Evolutionary conservation across 345 rosid genomes (phyloP).

Genomic region (Clausena lansium): DNA sequence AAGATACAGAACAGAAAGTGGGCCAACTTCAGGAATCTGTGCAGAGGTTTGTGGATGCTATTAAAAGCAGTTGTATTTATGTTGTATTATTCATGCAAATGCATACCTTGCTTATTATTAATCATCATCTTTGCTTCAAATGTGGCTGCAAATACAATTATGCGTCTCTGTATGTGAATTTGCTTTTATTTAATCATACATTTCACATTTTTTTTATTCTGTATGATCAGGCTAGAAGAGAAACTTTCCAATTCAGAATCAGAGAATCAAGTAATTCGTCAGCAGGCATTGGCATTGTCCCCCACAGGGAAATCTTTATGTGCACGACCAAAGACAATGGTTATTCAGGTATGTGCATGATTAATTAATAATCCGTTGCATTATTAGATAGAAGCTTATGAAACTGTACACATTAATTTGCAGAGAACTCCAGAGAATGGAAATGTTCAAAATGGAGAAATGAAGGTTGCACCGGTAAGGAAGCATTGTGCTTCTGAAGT

Average conservation of each 20-base stretch:
- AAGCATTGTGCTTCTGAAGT: slow-evolving; percentile 4
- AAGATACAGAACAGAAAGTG: slow-evolving; percentile 65
- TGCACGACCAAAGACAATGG: slow-evolving; percentile 59
- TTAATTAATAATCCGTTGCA: slow-evolving; percentile 4
- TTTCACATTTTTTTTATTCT: slow-evolving; percentile 23
- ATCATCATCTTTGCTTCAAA: neutral
- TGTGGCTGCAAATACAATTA: neutral
- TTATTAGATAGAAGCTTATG: slow-evolving; percentile 14
- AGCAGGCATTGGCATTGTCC: slow-evolving; percentile 90
- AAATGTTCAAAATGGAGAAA: slow-evolving; percentile 64
- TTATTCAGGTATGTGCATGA: slow-evolving; percentile 57
- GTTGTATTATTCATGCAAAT: neutral
- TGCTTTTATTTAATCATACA: neutral
- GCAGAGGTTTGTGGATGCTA: slow-evolving; percentile 72
- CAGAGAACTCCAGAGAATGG: slow-evolving; percentile 96
- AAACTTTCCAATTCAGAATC: slow-evolving; percentile 95
- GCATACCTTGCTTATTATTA: neutral
- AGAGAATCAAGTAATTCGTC: slow-evolving; percentile 97
- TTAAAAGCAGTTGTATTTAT: neutral
- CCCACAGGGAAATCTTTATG: slow-evolving; percentile 86
- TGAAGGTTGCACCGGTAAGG: slow-evolving; percentile 59
- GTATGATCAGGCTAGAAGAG: slow-evolving; percentile 73
- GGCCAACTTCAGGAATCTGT: slow-evolving; percentile 95
- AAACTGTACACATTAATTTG: slow-evolving; percentile 28
- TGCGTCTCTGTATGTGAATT: neutral